Percentiles rank a stretch among this genome's conserved stretches.
phyloP scores from a whole-genome alignment of 352 stramenopile species.

The Globisporangium sylvaticum region DNA sequence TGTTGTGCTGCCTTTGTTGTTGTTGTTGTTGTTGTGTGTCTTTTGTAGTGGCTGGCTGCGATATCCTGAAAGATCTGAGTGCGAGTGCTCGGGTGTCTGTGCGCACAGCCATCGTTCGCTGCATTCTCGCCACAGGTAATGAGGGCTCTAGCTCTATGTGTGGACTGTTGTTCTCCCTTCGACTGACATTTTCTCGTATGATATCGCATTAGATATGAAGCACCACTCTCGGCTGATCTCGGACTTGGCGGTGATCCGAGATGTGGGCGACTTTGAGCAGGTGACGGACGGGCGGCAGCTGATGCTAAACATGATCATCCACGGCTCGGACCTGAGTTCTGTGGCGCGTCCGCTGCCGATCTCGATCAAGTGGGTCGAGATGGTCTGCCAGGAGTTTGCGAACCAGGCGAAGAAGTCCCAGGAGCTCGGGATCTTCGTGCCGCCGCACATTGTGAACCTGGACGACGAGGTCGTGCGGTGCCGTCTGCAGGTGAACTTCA shows the following conservation, averaged over 20 bases:
- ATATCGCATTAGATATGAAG: constrained; percentile 54
- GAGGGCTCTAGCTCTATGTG: background rate
- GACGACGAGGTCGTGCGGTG: constrained; percentile 60
- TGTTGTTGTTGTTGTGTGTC: background rate
- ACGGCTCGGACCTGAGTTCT: constrained; percentile 69
- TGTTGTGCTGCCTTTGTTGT: background rate
- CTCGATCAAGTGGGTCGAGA: constrained; percentile 61
- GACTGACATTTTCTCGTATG: background rate
- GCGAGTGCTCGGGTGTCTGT: constrained; percentile 35
- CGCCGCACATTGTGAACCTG: constrained; percentile 72
- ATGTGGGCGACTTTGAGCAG: constrained; percentile 48
- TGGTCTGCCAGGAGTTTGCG: constrained; percentile 77
- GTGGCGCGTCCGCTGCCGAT: constrained; percentile 44
- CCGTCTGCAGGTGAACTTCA: constrained; percentile 80
- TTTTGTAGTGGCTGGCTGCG: constrained; percentile 36
- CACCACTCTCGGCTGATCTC: constrained; percentile 69
- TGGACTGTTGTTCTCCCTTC: background rate
- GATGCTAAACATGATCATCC: constrained; percentile 83
- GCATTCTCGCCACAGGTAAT: constrained; percentile 60
- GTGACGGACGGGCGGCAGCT: constrained; percentile 63
- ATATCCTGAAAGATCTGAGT: constrained; percentile 59
- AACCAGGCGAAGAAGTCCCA: constrained; percentile 60
- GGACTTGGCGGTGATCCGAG: constrained; percentile 39
- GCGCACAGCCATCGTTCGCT: constrained; percentile 63
- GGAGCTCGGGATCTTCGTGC: constrained; percentile 51